Percentiles rank a stretch among this genome's conserved stretches.
phyloP scores from a whole-genome alignment of 2,329 filamentous ascomycete genomes.

The Xylariaceae sp. region DNA sequence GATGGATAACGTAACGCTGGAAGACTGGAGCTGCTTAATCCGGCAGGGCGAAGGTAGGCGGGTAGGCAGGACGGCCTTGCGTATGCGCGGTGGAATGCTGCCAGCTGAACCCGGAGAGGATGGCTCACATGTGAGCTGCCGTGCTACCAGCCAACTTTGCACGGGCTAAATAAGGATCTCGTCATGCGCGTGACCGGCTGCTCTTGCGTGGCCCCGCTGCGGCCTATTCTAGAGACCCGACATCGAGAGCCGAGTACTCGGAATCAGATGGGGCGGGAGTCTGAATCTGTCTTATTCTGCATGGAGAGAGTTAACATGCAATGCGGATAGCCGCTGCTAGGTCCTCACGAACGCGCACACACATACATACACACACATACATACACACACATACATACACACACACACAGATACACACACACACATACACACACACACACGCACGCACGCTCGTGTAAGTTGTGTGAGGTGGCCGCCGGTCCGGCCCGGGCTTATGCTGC shows the following conservation, averaged over 20 bases:
- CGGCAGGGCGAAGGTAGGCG: slow-evolving; percentile 6
- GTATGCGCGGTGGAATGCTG: not conserved
- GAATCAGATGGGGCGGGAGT: slow-evolving; percentile 16
- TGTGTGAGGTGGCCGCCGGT: not conserved
- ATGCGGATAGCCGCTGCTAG: slow-evolving; percentile 16
- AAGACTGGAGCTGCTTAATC: slow-evolving; percentile 14
- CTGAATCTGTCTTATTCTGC: not conserved
- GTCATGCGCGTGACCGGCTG: slow-evolving; percentile 14
- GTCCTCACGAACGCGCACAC: not conserved
- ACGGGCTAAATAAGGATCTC: slow-evolving; percentile 4
- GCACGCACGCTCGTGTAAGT: slow-evolving; percentile 15
- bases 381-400: too few species aligned
- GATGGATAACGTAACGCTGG: slow-evolving; percentile 5
- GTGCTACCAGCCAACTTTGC: slow-evolving; percentile 7
- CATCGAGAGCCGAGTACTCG: slow-evolving; percentile 22
- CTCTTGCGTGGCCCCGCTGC: slow-evolving; percentile 20
- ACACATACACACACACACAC: too few species aligned
- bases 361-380: too few species aligned
- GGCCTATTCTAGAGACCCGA: slow-evolving; percentile 12
- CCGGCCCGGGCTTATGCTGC: not conserved
- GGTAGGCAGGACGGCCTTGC: slow-evolving; percentile 15
- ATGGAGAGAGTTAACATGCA: slow-evolving; percentile 1
- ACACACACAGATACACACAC: too few species aligned
- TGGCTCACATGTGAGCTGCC: slow-evolving; percentile 18
- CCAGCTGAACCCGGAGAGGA: not conserved